Percentiles rank a stretch among this genome's conserved stretches.
phyloP scores from a whole-genome alignment of 805 yeast genomes.

The Teunomyces panamensis region DNA sequence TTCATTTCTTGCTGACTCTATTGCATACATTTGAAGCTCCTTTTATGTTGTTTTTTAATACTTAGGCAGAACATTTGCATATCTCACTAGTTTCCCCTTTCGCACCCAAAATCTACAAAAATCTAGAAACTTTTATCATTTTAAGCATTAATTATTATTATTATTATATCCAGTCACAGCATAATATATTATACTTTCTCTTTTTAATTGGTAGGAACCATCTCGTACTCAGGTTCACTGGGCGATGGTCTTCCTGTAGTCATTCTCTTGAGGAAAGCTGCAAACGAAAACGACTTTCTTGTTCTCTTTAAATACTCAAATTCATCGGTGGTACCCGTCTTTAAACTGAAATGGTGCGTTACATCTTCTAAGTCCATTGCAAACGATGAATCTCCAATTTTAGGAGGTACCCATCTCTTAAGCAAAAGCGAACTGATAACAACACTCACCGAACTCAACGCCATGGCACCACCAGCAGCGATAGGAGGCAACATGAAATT shows the following conservation, averaged over 20 bases:
- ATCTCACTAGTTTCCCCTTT: background rate
- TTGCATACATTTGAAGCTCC: background rate
- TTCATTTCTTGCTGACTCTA: background rate
- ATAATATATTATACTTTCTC: background rate
- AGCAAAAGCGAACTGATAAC: constrained; percentile 74
- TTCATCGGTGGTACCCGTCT: constrained; percentile 21
- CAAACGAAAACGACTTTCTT: constrained; percentile 1
- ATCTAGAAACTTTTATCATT: background rate
- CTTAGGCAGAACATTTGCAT: background rate
- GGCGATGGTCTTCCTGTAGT: background rate
- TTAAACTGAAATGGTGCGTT: constrained; percentile 21
- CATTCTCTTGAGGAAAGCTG: background rate
- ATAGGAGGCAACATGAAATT: constrained; percentile 79
- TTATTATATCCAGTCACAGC: no score
- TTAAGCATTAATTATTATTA: no score
- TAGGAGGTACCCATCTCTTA: constrained; percentile 56
- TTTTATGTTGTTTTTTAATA: no score
- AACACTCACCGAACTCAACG: constrained; percentile 86
- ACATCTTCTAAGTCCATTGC: constrained; percentile 20
- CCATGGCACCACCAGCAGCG: constrained; percentile 91
- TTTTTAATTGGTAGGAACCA: constrained; percentile 1
- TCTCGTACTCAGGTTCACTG: background rate
- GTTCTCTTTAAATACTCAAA: constrained; percentile 16
- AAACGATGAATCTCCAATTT: constrained; percentile 7
- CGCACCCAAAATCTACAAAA: background rate